These are phyloP conservation scores for Solanum hybrid DNA, from an alignment of 305 asterid genomes.

Conservation along the genomic window DNA sequence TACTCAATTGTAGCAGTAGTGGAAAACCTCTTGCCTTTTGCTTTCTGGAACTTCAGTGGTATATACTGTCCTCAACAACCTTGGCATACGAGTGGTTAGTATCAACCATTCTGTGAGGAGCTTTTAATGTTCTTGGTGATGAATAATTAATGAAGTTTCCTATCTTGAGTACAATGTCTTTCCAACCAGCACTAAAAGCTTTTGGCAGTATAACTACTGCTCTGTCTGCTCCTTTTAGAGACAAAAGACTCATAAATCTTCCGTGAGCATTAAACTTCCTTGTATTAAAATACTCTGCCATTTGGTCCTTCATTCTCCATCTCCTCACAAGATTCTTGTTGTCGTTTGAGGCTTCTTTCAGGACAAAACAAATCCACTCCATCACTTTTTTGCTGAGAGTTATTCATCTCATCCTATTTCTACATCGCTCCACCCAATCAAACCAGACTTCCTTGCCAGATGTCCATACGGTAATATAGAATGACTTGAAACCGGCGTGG, in stretches of 20 bases:
- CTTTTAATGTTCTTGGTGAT: neutral
- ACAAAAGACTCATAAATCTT: neutral
- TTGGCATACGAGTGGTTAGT: neutral
- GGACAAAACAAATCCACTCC: neutral
- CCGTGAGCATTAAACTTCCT: neutral
- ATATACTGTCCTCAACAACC: neutral
- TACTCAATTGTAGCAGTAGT: neutral
- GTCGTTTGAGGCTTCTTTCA: neutral
- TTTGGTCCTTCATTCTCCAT: neutral
- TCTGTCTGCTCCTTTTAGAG: neutral
- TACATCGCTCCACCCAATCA: too few relatives aligned
- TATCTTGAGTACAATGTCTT: neutral
- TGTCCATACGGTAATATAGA: too few relatives aligned
- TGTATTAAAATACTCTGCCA: neutral
- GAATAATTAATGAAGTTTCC: neutral
- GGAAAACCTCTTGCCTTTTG: neutral
- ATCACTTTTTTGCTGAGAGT: neutral
- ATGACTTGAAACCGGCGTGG: too few relatives aligned
- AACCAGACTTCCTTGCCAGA: too few relatives aligned
- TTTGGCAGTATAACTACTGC: neutral
- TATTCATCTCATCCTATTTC: too few relatives aligned
- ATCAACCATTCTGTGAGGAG: neutral
- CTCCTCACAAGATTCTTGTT: neutral
- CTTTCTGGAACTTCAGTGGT: neutral
- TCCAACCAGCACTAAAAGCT: neutral